Conservation (phyloP, 2,329 filamentous ascomycete species). For the Fusarium mexicanum region DNA sequence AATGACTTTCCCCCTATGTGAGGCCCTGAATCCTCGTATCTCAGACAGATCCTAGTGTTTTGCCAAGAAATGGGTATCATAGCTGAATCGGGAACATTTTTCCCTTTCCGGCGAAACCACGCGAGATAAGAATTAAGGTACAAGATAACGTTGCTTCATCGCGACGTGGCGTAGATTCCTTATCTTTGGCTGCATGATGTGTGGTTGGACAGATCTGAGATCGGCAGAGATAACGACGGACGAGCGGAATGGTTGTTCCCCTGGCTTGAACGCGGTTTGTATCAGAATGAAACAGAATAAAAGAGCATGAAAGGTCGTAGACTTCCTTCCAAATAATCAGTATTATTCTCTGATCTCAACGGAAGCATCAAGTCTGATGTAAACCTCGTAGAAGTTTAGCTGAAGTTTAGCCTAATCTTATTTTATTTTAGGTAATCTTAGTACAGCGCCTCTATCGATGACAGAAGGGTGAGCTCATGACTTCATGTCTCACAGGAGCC, state of each 20-base stretch:
- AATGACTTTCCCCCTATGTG: not conserved
- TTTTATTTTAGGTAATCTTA: not conserved
- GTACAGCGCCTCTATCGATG: not conserved
- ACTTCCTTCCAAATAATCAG: not conserved
- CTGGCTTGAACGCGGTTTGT: not conserved
- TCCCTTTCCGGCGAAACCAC: constrained; percentile 15
- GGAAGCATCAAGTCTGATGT: not conserved
- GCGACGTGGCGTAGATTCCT: constrained; percentile 12
- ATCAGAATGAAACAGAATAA: not conserved
- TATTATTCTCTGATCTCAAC: not conserved
- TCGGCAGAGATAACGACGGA: constrained; percentile 28
- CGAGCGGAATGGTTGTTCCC: not conserved
- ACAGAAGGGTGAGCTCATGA: not conserved
- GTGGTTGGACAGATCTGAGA: constrained; percentile 7
- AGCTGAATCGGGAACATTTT: not conserved
- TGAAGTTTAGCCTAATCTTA: not conserved
- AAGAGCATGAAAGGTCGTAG: not conserved
- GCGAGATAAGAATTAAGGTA: constrained; percentile 24
- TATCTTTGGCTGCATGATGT: constrained; percentile 9
- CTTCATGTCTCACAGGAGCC: not conserved
- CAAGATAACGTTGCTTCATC: constrained; percentile 10
- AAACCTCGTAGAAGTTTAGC: not conserved
- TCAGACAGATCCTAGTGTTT: constrained; percentile 9
- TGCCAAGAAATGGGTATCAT: constrained; percentile 11
- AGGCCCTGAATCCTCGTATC: not conserved